Percentiles rank a stretch among this genome's conserved stretches.
phyloP scores from a whole-genome alignment of 495 filamentous ascomycete species.

The Tuber indicum region DNA sequence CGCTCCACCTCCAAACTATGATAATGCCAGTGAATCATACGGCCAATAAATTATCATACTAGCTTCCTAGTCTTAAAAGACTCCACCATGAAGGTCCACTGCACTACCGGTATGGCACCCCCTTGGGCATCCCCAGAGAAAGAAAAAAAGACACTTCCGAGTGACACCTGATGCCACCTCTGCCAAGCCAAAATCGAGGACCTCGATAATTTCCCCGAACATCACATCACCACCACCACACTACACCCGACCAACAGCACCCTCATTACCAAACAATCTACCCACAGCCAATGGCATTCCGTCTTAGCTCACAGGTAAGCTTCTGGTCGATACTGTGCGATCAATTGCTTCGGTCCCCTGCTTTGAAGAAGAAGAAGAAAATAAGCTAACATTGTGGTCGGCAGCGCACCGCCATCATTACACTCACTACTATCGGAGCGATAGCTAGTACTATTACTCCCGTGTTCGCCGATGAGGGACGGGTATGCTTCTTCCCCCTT shows the following conservation, averaged over 20 bases:
- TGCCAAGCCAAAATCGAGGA: background rate
- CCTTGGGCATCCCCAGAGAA: too few relatives aligned
- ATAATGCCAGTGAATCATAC: background rate
- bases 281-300: background rate
- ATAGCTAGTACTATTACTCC: background rate
- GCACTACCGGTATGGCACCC: too few relatives aligned
- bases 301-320: background rate
- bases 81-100: background rate
- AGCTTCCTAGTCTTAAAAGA: background rate
- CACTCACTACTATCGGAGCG: background rate
- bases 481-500: background rate
- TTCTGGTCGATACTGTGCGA: background rate
- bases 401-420: background rate
- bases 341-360: background rate
- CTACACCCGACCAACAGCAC: background rate
- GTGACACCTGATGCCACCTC: background rate
- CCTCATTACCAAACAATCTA: background rate
- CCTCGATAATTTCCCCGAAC: background rate
- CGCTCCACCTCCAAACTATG: background rate
- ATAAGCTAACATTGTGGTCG: background rate
- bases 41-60: background rate
- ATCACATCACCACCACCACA: background rate
- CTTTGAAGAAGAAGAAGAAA: background rate
- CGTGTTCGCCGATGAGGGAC: background rate
- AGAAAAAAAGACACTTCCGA: background rate